These are phyloP conservation scores for Ophiostoma populinum DNA, from an alignment of 2,329 filamentous ascomycete genomes.

Conservation along the genomic window DNA sequence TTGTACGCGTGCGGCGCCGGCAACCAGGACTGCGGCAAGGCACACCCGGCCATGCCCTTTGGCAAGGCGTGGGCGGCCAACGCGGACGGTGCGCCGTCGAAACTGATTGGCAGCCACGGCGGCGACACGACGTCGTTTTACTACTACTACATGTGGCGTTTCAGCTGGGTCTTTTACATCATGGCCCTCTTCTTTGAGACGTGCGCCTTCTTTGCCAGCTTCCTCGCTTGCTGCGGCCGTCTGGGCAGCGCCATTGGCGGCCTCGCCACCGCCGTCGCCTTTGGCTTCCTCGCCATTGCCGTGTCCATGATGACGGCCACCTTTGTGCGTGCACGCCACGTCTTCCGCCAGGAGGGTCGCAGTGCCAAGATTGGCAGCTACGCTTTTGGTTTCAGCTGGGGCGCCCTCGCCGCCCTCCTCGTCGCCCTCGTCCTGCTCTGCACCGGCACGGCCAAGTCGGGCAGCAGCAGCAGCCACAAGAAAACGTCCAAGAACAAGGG, in stretches of 20 bases:
- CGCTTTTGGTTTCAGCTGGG: constrained; percentile 66
- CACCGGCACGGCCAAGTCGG: constrained; percentile 30
- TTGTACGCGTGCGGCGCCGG: constrained; percentile 61
- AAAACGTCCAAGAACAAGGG: constrained; percentile 5
- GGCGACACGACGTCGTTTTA: constrained; percentile 34
- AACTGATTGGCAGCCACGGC: constrained; percentile 34
- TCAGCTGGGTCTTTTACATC: constrained; percentile 83
- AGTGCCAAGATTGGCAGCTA: constrained; percentile 45
- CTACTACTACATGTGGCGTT: constrained; percentile 77
- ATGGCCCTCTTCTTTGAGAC: constrained; percentile 67
- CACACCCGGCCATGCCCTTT: constrained; percentile 49
- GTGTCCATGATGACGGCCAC: constrained; percentile 58
- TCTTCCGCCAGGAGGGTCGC: constrained; percentile 39
- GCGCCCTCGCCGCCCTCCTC: constrained; percentile 46
- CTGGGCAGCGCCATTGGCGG: constrained; percentile 52
- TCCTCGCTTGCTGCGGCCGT: constrained; percentile 54
- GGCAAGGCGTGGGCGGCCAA: constrained; percentile 48
- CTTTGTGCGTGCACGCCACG: constrained; percentile 53
- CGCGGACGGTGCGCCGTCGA: constrained; percentile 25
- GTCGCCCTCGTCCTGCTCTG: constrained; percentile 52
- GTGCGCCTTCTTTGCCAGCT: constrained; percentile 46
- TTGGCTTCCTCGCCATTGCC: constrained; percentile 52
- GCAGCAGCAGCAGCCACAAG: background rate
- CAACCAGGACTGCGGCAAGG: constrained; percentile 45
- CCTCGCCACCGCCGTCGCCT: constrained; percentile 36